Base-by-base conservation (phyloP, 495 filamentous ascomycete genomes). In the Lophium mytilinum region DNA sequence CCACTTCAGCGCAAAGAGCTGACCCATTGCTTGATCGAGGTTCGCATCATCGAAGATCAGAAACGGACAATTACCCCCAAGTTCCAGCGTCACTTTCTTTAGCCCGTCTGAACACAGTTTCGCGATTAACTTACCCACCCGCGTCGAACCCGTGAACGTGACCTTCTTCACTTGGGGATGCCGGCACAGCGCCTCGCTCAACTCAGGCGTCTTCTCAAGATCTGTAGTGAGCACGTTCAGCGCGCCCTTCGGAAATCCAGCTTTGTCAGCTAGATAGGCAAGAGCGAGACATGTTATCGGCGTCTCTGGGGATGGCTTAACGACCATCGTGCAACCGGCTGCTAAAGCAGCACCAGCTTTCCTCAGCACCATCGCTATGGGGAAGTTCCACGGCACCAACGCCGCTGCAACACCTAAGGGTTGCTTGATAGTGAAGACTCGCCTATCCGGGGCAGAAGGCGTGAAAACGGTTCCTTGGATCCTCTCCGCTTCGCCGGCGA, bases 351-450 rank as follows among this genome's bases (percentile, higher is more conserved):
- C 83, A 35, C 78, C 77, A 5, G 81, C 83, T 66, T 89, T 89
- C 10, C 86, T 74, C 21, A 88, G 70, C 14, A 87, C 75, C 82
- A 88, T 86, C 1, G 69, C 66, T 12, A 69, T 63, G 0, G 69
- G 71, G 54, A 73, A 75, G 58, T 86, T 85, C 83, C 83, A 86
- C 0, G 83, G 83, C 4, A 85, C 82, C 15, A 86, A 66, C 0
- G 81, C 82, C n/a, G 76, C 83, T 1, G 79, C 75, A 7, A 85
- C 82, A 17, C 83, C 83, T 60, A 85, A 77, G 0, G 82, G 80
- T 69, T 88, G 85, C 72, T 87, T 87, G 56, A 88, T 73, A 0
- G 83, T 87, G 52, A 89, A 80, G 36, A 85, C 70, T 4, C 86
- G 74, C n/a, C 85, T 73, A 24, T 80, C 79, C 0, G 83, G 80